phyloP scores from a whole-genome alignment of 139 green algal species.

The Chlamydomonas sp. region DNA sequence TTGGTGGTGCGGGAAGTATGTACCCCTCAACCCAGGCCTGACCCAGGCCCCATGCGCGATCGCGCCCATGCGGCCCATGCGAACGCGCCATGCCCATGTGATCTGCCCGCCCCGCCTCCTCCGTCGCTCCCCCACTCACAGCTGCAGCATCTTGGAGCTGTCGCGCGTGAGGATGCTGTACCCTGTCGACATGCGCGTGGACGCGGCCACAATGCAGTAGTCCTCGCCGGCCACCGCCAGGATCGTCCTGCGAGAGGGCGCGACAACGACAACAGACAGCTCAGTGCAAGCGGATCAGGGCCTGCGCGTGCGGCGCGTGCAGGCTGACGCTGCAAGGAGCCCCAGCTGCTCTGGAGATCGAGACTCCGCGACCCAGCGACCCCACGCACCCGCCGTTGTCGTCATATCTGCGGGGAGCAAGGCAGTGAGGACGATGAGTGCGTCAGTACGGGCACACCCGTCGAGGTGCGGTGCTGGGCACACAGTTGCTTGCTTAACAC shows the following conservation, averaged over 20 bases:
- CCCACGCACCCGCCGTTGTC: constrained; percentile 14
- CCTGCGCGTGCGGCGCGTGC: no score
- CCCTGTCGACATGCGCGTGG: constrained; percentile 90
- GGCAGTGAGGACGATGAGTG: background rate
- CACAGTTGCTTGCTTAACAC: background rate
- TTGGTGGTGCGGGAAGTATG: no score
- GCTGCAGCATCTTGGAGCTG: constrained; percentile 67
- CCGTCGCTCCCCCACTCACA: constrained; percentile 67
- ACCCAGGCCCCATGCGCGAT: no score
- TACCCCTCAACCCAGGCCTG: no score
- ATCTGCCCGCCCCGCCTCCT: no score
- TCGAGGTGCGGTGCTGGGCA: background rate
- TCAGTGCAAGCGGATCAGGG: no score
- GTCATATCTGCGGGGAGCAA: constrained; percentile 12
- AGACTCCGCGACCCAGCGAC: no score
- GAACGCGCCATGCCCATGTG: no score
- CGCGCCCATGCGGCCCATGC: no score
- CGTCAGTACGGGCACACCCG: background rate
- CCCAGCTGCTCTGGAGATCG: no score
- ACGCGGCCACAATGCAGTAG: constrained; percentile 92
- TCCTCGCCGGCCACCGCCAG: constrained; percentile 88
- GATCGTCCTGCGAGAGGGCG: constrained; percentile 65
- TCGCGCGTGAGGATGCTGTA: constrained; percentile 90
- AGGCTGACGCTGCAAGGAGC: no score
- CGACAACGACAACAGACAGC: no score